Conservation (phyloP, 495 filamentous ascomycete species). For the Extremus antarcticus region DNA sequence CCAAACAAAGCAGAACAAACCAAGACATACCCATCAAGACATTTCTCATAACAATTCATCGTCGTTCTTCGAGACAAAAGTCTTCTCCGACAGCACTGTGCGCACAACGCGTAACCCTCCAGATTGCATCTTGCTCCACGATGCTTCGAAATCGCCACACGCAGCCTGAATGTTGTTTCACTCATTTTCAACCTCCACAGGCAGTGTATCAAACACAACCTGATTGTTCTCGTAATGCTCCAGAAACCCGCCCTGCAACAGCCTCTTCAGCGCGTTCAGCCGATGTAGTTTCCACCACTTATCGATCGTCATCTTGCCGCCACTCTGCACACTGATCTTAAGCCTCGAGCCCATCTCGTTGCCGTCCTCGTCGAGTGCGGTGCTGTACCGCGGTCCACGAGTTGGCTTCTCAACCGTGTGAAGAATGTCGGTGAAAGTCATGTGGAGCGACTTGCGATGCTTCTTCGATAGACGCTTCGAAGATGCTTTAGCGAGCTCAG, state of each 20-base stretch:
- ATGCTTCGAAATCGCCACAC: not conserved
- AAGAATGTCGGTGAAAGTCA: slow-evolving; percentile 69
- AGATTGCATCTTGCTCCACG: not conserved
- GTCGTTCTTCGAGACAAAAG: not conserved
- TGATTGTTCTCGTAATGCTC: slow-evolving; percentile 74
- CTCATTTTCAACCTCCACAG: slow-evolving; percentile 25
- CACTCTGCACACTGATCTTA: slow-evolving; percentile 61
- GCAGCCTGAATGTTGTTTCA: not conserved
- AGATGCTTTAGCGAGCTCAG: slow-evolving; percentile 47
- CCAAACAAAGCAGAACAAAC: too few species aligned
- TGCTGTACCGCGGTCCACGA: slow-evolving; percentile 59
- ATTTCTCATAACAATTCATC: not conserved
- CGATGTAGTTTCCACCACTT: slow-evolving; percentile 83
- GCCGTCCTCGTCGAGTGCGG: slow-evolving; percentile 61
- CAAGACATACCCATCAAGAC: not conserved
- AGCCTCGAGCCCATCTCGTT: slow-evolving; percentile 66
- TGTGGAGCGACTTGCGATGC: slow-evolving; percentile 66
- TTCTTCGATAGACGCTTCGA: slow-evolving; percentile 66
- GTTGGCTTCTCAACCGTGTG: slow-evolving; percentile 72
- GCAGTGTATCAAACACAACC: slow-evolving; percentile 65
- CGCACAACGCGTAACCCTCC: not conserved
- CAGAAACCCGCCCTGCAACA: slow-evolving; percentile 70
- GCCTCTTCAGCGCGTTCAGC: slow-evolving; percentile 60
- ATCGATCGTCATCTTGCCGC: slow-evolving; percentile 62
- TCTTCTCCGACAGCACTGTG: not conserved